Conservation (phyloP, 2,329 filamentous ascomycete genomes). For the Purpureocillium lavendulum region DNA sequence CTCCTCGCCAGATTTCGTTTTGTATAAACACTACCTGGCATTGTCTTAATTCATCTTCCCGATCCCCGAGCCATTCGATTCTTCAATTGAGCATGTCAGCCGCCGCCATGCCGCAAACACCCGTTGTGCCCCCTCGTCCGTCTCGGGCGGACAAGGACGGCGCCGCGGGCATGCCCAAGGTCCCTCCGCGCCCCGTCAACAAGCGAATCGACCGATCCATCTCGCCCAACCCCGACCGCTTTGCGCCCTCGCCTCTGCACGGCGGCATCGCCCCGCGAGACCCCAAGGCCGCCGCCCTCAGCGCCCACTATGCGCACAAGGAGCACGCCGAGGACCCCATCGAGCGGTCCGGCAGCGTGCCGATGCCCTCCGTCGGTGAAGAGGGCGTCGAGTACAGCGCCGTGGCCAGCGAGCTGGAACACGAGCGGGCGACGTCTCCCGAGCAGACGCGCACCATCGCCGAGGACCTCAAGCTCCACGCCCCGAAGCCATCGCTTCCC, state of each 20-base stretch:
- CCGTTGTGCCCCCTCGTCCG: constrained; percentile 50
- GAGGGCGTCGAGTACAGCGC: constrained; percentile 83
- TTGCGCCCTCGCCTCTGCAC: constrained; percentile 79
- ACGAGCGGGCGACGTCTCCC: constrained; percentile 35
- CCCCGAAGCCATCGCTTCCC: constrained; percentile 80
- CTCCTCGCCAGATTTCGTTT: not conserved
- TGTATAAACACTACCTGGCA: not conserved
- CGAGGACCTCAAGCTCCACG: constrained; percentile 77
- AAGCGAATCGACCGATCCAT: constrained; percentile 66
- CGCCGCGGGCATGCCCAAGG: constrained; percentile 45
- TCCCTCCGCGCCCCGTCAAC: constrained; percentile 69
- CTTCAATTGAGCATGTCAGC: constrained; percentile 33
- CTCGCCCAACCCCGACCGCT: constrained; percentile 71
- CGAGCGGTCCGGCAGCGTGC: constrained; percentile 66
- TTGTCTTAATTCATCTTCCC: too few relatives aligned
- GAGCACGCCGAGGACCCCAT: constrained; percentile 31
- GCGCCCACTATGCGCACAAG: constrained; percentile 23
- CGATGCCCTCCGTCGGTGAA: constrained; percentile 77
- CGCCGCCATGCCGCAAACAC: constrained; percentile 39
- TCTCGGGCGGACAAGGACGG: constrained; percentile 38
- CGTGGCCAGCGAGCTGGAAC: constrained; percentile 33
- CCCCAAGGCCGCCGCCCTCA: constrained; percentile 24
- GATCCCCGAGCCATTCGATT: too few relatives aligned
- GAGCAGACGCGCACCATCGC: constrained; percentile 72
- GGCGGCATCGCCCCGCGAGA: constrained; percentile 50